Percentiles rank a stretch among this genome's conserved stretches.
Conservation (phyloP, 2,329 filamentous ascomycete species). For the Microcera coccophila region DNA sequence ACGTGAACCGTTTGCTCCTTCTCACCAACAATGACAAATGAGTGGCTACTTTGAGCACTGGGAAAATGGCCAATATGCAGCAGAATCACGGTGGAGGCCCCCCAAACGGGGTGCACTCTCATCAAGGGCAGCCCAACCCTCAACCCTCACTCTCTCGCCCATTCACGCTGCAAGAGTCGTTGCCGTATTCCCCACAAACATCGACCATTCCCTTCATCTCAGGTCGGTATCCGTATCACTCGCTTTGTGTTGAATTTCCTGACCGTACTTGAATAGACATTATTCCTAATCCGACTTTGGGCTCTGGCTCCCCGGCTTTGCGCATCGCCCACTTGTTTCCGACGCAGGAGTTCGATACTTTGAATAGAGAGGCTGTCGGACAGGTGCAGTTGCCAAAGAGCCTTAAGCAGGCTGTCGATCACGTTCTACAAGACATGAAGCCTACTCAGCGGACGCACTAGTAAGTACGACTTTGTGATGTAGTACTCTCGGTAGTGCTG, state of each 20-base stretch:
- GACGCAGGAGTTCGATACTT: conserved; percentile 55
- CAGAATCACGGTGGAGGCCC: conserved; percentile 28
- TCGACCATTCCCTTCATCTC: conserved; percentile 76
- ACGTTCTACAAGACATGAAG: conserved; percentile 71
- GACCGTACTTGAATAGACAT: conserved; percentile 55
- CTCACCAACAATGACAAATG: conserved; percentile 30
- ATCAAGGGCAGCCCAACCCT: conserved; percentile 20
- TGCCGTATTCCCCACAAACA: conserved; percentile 79
- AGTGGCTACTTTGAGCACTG: conserved; percentile 24
- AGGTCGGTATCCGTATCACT: conserved; percentile 45
- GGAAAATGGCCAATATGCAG: conserved; percentile 32
- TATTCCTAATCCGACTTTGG: conserved; percentile 61
- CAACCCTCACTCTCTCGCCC: conserved; percentile 38
- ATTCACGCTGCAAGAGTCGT: conserved; percentile 67
- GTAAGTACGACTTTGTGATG: conserved; percentile 39
- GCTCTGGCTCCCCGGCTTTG: conserved; percentile 51
- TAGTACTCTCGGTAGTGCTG: conserved; percentile 15
- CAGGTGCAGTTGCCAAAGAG: conserved; percentile 58
- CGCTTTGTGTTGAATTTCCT: neutral
- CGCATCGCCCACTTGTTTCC: conserved; percentile 50
- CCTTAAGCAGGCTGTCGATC: conserved; percentile 67
- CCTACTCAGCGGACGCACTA: conserved; percentile 67
- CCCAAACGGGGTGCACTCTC: conserved; percentile 33
- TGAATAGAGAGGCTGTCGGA: conserved; percentile 67
- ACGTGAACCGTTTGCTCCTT: conserved; percentile 25